Conservation (phyloP, 768 basidiomycete genomes). For the Tylopilus balloui region DNA sequence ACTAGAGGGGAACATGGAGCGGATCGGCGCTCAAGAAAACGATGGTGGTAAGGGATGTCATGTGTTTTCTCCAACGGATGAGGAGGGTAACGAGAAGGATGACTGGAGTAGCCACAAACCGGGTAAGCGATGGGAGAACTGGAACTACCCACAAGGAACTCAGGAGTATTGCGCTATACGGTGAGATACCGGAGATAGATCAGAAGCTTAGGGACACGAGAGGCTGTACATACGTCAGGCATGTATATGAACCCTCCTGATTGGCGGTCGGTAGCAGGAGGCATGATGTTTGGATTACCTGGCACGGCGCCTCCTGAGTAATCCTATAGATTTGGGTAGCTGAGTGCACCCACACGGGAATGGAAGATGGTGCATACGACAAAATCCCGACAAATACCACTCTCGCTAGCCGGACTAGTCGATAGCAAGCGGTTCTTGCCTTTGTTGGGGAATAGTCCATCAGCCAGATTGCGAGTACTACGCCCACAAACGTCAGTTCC, state of each 20-base stretch:
- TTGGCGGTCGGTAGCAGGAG: neutral
- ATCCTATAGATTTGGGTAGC: slow-evolving; percentile 8
- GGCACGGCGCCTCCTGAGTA: neutral
- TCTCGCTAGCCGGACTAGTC: neutral
- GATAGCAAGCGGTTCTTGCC: slow-evolving; percentile 21
- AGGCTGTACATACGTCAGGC: slow-evolving; percentile 18
- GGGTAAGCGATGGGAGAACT: slow-evolving; percentile 30
- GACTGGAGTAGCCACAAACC: slow-evolving; percentile 28
- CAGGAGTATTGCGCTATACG: slow-evolving; percentile 23
- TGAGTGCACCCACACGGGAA: neutral
- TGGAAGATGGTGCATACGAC: slow-evolving; percentile 11
- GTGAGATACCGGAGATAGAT: neutral
- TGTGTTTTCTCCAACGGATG: neutral
- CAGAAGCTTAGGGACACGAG: neutral
- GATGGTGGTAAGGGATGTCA: slow-evolving; percentile 7
- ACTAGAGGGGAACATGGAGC: slow-evolving; percentile 14
- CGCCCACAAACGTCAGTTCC: neutral
- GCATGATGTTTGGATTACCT: neutral
- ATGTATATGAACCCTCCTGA: slow-evolving; percentile 28
- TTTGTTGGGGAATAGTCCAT: slow-evolving; percentile 6
- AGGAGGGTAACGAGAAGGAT: slow-evolving; percentile 13
- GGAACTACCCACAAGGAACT: slow-evolving; percentile 31
- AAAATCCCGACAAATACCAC: neutral
- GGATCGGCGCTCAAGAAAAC: slow-evolving; percentile 15
- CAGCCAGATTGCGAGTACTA: neutral